These are phyloP conservation scores for Pleurozium schreberi DNA, from an alignment of 225 moss, liverwort and hornwort genomes.

Conservation along the genomic window DNA sequence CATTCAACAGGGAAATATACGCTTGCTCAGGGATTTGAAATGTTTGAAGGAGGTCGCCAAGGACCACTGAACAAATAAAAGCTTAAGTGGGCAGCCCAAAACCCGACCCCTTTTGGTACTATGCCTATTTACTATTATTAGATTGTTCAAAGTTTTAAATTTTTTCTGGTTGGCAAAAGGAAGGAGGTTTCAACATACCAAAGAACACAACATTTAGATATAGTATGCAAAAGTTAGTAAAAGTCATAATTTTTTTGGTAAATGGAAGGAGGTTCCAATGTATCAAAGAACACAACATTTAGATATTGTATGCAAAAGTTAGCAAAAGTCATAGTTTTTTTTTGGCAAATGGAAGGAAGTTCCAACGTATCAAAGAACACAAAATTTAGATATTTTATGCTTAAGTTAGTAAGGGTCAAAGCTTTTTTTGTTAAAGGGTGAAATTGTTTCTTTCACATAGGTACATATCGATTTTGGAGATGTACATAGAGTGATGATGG, in stretches of 20 bases:
- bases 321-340: neutral
- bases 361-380: rapidly evolving
- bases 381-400: neutral
- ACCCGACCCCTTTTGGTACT: neutral
- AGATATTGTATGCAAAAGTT: neutral
- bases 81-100: neutral
- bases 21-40: neutral
- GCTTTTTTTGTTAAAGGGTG: rapidly evolving
- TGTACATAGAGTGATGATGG: neutral
- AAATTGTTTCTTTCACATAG: neutral
- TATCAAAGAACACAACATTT: neutral
- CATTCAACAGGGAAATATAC: no score
- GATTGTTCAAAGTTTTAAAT: no score
- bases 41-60: neutral
- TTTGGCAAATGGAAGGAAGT: neutral
- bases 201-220: neutral
- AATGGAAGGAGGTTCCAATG: neutral
- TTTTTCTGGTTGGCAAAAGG: neutral
- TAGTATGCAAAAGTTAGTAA: no score
- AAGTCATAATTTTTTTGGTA: neutral
- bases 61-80: neutral
- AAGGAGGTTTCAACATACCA: rapidly evolving
- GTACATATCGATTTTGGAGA: neutral
- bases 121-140: neutral
- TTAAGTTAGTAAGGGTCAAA: neutral